Evolutionary conservation across 75 land plant species (phyloP).

Genomic region (Pinus taeda): DNA sequence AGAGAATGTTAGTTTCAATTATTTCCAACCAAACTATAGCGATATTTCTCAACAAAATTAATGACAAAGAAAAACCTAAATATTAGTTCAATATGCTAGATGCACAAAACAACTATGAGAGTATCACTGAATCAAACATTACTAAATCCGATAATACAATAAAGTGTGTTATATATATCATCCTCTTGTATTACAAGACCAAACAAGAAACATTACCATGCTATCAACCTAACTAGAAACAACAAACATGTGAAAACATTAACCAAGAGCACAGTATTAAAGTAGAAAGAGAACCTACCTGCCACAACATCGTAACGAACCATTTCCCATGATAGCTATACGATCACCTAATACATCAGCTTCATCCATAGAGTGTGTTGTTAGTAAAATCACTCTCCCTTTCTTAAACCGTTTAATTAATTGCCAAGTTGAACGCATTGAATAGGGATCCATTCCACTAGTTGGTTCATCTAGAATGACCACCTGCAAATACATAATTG

Average conservation of each 20-base stretch:
- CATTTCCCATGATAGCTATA: constrained; percentile 93
- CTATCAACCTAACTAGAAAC: not conserved
- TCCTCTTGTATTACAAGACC: not conserved
- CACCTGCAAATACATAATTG: constrained; percentile 40
- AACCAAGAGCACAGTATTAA: too few species aligned
- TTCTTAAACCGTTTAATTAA: constrained; percentile 73
- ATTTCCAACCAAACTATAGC: not conserved
- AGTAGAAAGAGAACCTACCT: constrained; percentile 36
- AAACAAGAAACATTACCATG: not conserved
- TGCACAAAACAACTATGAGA: not conserved
- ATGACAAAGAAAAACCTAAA: not conserved
- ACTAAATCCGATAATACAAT: not conserved
- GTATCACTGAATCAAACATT: not conserved
- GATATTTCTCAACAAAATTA: not conserved
- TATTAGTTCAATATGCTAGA: not conserved
- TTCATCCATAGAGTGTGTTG: constrained; percentile 98
- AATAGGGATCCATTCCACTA: constrained; percentile 96
- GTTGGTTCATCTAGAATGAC: constrained; percentile 95
- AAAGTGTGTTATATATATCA: too few species aligned
- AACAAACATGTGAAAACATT: not conserved
- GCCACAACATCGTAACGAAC: constrained; percentile 89
- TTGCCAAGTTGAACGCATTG: constrained; percentile 92
- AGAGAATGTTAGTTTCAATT: not conserved
- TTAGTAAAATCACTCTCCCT: constrained; percentile 77
- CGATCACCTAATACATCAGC: constrained; percentile 93